Evolutionary conservation across 768 basidiomycete species (phyloP).

Genomic region (Ramaria sp.): DNA sequence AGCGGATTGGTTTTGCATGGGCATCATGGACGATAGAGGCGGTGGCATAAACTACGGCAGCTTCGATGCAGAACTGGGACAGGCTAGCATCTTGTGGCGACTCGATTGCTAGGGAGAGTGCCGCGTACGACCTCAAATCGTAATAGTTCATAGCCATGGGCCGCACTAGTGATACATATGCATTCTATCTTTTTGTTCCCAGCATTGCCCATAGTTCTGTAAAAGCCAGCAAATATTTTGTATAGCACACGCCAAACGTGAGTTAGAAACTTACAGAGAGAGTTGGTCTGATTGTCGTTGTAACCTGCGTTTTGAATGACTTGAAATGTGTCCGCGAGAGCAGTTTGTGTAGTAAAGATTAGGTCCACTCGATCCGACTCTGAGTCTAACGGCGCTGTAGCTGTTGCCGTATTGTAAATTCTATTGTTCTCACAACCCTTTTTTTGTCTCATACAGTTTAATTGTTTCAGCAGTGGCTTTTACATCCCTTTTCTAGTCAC

Average conservation of each 20-base stretch:
- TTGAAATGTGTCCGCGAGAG: slow-evolving; percentile 5
- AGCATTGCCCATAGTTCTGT: too few species aligned
- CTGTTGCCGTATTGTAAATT: too few species aligned
- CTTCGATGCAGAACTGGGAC: not conserved
- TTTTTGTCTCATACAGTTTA: too few species aligned
- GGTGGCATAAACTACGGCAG: not conserved
- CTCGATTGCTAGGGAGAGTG: not conserved
- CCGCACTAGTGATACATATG: not conserved
- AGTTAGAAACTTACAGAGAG: too few species aligned
- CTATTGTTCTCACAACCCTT: too few species aligned
- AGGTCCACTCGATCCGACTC: too few species aligned
- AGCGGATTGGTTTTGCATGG: not conserved
- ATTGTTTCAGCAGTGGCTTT: too few species aligned
- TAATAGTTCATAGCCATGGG: not conserved
- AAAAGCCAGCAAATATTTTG: not conserved
- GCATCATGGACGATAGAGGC: not conserved
- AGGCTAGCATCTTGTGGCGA: not conserved
- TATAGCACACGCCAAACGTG: not conserved
- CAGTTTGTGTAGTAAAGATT: too few species aligned
- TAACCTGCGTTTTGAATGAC: slow-evolving; percentile 4
- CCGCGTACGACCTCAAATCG: not conserved
- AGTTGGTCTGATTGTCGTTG: slow-evolving; percentile 1
- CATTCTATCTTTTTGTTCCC: too few species aligned
- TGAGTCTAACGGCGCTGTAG: too few species aligned
- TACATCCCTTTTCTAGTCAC: too few species aligned